phyloP scores from a whole-genome alignment of 2,329 filamentous ascomycete genomes.

The Zymoseptoria tritici region DNA sequence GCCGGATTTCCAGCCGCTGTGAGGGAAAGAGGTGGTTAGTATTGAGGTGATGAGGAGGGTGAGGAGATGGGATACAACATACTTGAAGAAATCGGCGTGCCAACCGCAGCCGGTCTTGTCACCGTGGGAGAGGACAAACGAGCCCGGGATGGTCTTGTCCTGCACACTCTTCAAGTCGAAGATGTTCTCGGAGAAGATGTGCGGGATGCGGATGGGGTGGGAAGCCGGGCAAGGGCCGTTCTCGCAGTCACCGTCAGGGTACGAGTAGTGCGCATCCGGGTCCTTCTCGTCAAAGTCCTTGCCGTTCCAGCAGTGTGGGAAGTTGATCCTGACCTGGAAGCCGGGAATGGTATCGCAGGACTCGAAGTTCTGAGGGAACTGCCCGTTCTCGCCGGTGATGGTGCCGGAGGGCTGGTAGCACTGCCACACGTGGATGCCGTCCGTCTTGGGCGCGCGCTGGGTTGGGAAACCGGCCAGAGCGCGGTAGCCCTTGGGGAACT shows the following conservation, averaged over 20 bases:
- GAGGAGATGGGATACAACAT: neutral
- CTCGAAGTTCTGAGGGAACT: constrained; percentile 56
- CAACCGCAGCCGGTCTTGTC: constrained; percentile 46
- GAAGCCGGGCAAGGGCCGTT: constrained; percentile 46
- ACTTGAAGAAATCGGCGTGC: constrained; percentile 44
- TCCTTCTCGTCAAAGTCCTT: constrained; percentile 30
- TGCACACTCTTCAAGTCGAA: constrained; percentile 31
- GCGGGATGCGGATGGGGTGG: constrained; percentile 50
- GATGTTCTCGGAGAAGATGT: constrained; percentile 45
- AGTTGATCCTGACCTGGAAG: constrained; percentile 59
- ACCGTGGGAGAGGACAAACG: constrained; percentile 41
- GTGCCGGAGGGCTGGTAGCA: constrained; percentile 46
- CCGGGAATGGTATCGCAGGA: constrained; percentile 53
- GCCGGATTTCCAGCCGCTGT: constrained; percentile 44
- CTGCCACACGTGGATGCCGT: constrained; percentile 44
- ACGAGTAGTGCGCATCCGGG: constrained; percentile 55
- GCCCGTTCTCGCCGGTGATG: constrained; percentile 40
- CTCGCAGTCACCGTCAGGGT: constrained; percentile 43
- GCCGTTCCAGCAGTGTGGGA: constrained; percentile 68
- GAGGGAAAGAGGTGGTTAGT: no score
- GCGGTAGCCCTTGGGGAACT: constrained; percentile 64
- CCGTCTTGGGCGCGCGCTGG: constrained; percentile 49
- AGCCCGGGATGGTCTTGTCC: constrained; percentile 29
- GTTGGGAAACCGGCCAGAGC: constrained; percentile 61
- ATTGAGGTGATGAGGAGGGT: neutral